These are phyloP conservation scores for Sphagnum contortum DNA, from an alignment of 225 moss, liverwort and hornwort species.

Conservation along the genomic window DNA sequence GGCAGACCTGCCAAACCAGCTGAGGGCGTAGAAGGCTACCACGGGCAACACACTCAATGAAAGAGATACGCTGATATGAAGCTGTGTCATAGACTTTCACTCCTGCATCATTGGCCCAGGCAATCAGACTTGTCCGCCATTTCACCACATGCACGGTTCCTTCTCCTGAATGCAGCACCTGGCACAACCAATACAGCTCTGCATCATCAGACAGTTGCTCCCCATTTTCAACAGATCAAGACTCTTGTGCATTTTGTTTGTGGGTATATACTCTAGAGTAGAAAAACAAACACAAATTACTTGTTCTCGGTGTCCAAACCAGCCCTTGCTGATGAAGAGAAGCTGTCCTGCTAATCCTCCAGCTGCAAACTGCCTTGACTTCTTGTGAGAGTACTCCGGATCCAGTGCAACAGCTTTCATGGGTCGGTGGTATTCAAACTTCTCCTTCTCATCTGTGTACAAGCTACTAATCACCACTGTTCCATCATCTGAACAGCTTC, in stretches of 20 bases:
- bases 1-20: conserved; percentile 88
- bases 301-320: conserved; percentile 84
- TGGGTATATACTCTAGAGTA: no score
- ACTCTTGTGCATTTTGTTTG: no score
- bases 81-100: conserved; percentile 95
- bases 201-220: no score
- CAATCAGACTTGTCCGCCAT: conserved; percentile 95
- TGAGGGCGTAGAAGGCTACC: conserved; percentile 75
- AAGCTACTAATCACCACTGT: conserved; percentile 90
- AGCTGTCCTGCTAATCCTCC: conserved; percentile 96
- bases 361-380: conserved; percentile 69
- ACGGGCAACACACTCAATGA: conserved; percentile 74
- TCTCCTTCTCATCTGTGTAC: conserved; percentile 78
- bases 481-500: conserved; percentile 96
- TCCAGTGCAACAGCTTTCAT: conserved; percentile 95
- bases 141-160: conserved; percentile 86
- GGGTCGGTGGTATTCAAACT: conserved; percentile 84
- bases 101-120: conserved; percentile 94
- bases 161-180: conserved; percentile 95
- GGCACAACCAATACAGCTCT: conserved; percentile 6
- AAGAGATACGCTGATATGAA: conserved; percentile 82
- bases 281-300: conserved; percentile 13
- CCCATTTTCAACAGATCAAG: no score
- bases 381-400: conserved; percentile 74
- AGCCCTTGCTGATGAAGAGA: conserved; percentile 83